phyloP scores from a whole-genome alignment of 805 yeast genomes.

The Candida morakotiae region DNA sequence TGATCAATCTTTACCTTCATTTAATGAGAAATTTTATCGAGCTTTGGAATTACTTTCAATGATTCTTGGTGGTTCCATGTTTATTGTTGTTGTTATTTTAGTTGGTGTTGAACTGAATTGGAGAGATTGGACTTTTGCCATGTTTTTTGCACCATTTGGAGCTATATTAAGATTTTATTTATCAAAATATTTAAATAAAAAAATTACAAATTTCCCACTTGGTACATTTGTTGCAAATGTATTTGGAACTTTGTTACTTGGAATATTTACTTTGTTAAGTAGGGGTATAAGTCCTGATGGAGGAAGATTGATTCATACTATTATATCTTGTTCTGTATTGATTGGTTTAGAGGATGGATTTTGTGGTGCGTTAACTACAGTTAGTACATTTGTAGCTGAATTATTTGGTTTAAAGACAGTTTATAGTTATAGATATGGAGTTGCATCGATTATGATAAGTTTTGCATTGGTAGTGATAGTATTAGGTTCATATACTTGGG shows the following conservation, averaged over 20 bases:
- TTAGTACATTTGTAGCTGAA: constrained; percentile 76
- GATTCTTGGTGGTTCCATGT: constrained; percentile 19
- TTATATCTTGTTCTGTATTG: constrained; percentile 47
- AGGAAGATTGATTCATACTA: constrained; percentile 23
- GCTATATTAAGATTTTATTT: constrained; percentile 55
- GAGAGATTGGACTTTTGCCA: constrained; percentile 67
- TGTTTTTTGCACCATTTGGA: constrained; percentile 70
- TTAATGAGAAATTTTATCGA: constrained; percentile 15
- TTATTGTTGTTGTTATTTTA: constrained; percentile 38
- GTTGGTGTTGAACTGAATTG: constrained; percentile 40
- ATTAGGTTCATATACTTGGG: constrained; percentile 73
- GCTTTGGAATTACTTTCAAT: constrained; percentile 16
- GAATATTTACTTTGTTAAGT: constrained; percentile 37
- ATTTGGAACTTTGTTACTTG: constrained; percentile 41
- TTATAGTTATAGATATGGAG: constrained; percentile 49
- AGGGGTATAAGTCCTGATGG: constrained; percentile 35
- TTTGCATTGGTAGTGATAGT: constrained; percentile 52
- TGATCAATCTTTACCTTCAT: constrained; percentile 18
- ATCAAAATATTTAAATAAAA: constrained; percentile 46
- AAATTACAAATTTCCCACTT: constrained; percentile 43
- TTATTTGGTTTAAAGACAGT: constrained; percentile 30
- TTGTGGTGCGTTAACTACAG: constrained; percentile 69
- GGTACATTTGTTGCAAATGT: constrained; percentile 51
- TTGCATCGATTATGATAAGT: constrained; percentile 41
- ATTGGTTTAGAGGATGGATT: constrained; percentile 59